Percentiles rank a stretch among this genome's conserved stretches.
These are phyloP conservation scores for Colletotrichum salicis DNA, from an alignment of 2,329 filamentous ascomycete genomes.

Conservation along the genomic window DNA sequence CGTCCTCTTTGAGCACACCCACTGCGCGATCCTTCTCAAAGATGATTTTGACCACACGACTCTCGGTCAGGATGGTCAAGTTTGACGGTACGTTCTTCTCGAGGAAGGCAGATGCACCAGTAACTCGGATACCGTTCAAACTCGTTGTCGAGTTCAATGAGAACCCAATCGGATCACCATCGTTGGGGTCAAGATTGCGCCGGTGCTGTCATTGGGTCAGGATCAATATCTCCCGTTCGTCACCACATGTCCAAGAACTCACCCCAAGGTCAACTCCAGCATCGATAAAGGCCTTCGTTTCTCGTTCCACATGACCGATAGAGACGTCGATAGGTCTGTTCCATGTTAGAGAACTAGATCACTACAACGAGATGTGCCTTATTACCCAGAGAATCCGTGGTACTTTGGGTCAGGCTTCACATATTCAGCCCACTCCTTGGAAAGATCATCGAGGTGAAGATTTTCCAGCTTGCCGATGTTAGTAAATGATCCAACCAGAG, in stretches of 20 bases:
- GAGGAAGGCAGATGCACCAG: constrained; percentile 25
- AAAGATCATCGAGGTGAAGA: constrained; percentile 9
- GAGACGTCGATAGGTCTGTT: constrained; percentile 21
- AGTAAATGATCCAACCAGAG: neutral
- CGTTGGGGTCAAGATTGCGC: constrained; percentile 19
- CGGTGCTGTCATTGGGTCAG: neutral
- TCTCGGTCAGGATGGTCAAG: constrained; percentile 85
- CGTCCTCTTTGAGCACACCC: constrained; percentile 51
- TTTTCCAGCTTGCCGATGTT: constrained; percentile 1
- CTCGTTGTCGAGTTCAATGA: constrained; percentile 17
- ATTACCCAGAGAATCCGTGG: constrained; percentile 20
- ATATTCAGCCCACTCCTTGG: constrained; percentile 18
- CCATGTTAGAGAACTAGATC: neutral
- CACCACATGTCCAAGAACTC: neutral
- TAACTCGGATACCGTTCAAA: constrained; percentile 8
- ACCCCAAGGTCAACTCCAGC: constrained; percentile 18
- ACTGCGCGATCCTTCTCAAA: constrained; percentile 74
- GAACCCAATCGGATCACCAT: constrained; percentile 18
- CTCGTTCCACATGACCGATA: constrained; percentile 14
- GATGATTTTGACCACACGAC: constrained; percentile 86
- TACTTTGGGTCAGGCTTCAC: constrained; percentile 4
- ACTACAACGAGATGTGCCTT: neutral
- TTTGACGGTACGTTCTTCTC: constrained; percentile 59
- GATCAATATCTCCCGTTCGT: neutral
- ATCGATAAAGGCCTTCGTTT: constrained; percentile 25